Percentiles rank a stretch among this genome's conserved stretches.
Conservation (phyloP, 164 flowering plant genomes). For the Berberis vulgaris region DNA sequence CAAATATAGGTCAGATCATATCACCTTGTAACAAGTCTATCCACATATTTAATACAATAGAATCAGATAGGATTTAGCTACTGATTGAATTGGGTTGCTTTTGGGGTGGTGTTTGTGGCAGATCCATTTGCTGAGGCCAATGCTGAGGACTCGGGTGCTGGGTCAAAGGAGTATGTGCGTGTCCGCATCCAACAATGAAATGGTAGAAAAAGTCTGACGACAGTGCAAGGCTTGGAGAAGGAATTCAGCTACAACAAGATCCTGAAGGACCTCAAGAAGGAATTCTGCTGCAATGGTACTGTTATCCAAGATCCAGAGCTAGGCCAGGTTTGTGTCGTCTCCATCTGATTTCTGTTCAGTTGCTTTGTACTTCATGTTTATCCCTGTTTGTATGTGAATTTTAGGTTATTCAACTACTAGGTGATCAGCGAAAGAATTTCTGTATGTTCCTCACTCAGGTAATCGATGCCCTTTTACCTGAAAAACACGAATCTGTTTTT, state of each 20-base stretch:
- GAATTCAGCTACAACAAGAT: constrained; percentile 61
- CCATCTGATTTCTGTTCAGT: too few species aligned
- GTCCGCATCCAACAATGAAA: constrained; percentile 76
- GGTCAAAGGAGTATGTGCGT: constrained; percentile 64
- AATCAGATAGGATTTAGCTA: too few species aligned
- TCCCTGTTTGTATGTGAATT: too few species aligned
- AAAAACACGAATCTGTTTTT: too few species aligned
- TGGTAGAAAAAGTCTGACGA: constrained; percentile 69
- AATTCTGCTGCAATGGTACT: constrained; percentile 74
- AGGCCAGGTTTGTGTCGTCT: constrained; percentile 25
- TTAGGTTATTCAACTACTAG: constrained; percentile 55
- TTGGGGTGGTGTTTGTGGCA: too few species aligned
- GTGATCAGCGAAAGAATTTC: constrained; percentile 74
- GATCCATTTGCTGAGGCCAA: constrained; percentile 56
- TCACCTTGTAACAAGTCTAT: too few species aligned
- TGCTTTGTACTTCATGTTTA: too few species aligned
- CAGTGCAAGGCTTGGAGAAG: constrained; percentile 61
- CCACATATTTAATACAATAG: too few species aligned
- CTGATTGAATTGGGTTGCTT: too few species aligned
- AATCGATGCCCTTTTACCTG: too few species aligned
- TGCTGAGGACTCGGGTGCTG: constrained; percentile 40
- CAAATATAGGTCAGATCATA: too few species aligned
- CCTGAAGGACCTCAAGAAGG: constrained; percentile 62
- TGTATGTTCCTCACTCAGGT: constrained; percentile 36
- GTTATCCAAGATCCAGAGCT: constrained; percentile 57